phyloP scores from a whole-genome alignment of 2,329 filamentous ascomycete species.

The Hymenoscyphus fructigenus region DNA sequence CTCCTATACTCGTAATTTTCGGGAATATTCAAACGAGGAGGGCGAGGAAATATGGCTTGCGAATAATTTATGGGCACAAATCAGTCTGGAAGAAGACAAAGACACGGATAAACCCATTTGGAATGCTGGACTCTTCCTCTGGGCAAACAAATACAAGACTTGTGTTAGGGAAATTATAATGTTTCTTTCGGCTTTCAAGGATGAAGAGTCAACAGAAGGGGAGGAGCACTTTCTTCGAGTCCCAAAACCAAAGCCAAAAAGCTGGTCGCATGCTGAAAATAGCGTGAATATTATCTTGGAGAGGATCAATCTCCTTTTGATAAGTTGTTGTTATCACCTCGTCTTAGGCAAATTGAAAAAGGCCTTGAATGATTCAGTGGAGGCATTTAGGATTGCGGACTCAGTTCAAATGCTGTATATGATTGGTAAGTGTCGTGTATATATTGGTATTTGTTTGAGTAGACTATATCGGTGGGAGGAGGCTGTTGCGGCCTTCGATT shows the following conservation, averaged over 20 bases:
- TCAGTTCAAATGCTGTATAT: background rate
- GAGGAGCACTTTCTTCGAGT: background rate
- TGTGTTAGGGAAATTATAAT: background rate
- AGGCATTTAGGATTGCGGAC: background rate
- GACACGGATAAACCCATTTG: background rate
- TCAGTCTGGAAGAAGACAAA: background rate
- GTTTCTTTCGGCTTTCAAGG: background rate
- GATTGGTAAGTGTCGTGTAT: background rate
- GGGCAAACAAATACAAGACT: background rate
- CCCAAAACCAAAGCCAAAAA: background rate
- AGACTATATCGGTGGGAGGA: background rate
- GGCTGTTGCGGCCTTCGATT: background rate
- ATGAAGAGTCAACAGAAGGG: background rate
- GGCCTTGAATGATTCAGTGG: background rate
- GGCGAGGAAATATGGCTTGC: background rate
- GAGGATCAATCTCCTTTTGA: background rate
- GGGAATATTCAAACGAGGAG: background rate
- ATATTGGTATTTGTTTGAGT: background rate
- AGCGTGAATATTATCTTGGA: background rate
- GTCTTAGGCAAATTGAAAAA: background rate
- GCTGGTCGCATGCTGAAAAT: background rate
- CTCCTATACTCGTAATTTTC: background rate
- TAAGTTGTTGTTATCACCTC: background rate
- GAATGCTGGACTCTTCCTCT: background rate
- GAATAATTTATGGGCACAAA: background rate